Evolutionary conservation across 2,329 filamentous ascomycete species (phyloP), one percentile per base, ranked within the genome.

Genomic region (Fusarium goolgardi): DNA sequence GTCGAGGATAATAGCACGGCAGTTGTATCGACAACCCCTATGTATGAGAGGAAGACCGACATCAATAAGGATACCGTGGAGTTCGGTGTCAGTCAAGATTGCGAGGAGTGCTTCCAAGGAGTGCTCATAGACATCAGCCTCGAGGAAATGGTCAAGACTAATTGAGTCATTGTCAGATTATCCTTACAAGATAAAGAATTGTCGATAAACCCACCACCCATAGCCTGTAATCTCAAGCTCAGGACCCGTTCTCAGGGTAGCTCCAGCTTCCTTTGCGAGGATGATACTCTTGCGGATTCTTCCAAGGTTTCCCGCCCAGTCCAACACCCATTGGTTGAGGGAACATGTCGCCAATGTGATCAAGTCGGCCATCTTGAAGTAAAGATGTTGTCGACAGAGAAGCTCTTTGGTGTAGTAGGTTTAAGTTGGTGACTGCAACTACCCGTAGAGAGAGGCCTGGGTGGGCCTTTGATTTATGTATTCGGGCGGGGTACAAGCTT

Each of bases 131-230:
- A 75, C 65, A 20, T 80, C 78, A 29, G 68, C 72, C 75, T 89
- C 86, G 11, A 86, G 79, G 65, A 87, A 90, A 71, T 91, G 89
- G 75, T 93, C 91, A 9, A 91, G 83, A 72, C 88, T 65, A 10
- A 10, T 58, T 6, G 2, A 18, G 1, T 6, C 15, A 25, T 16
- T 15, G n/a, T 63, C 13, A 63, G 44, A 23, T 31, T 21, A 29
- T 20, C 6, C n/a, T 37, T 9, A 13, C 9, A 21, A 21, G 11
- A 27, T 16, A 23, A 32, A n/a, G 5, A 39, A 23, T 8, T 23
- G 4, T 29, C 11, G 15, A 18, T 4, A 6, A 20, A 21, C 35
- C 6, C 40, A 53, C 56, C 63, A 56, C n/a, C 60, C 78, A 67
- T 81, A 77, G 23, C 71, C 73, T 5, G 61, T 67, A 11, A 77